phyloP scores from a whole-genome alignment of 169 alveolate species.

The Plasmodium chabaudi region DNA sequence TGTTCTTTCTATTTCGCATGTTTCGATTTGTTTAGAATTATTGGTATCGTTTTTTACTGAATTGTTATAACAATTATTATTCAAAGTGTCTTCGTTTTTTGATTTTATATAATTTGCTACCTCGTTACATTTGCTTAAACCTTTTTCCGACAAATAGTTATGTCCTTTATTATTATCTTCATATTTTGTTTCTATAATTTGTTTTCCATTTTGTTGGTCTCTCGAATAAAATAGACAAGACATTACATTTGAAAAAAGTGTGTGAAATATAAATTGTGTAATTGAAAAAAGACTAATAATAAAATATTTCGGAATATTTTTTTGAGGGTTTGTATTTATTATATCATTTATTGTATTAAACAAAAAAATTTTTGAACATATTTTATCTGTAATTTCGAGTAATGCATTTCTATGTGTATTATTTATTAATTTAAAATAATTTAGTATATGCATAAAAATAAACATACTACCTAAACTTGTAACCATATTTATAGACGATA shows the following conservation, averaged over 20 bases:
- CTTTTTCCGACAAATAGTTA: neutral
- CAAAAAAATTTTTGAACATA: conserved; percentile 35
- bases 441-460: conserved; percentile 33
- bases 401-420: conserved; percentile 25
- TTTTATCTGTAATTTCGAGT: conserved; percentile 34
- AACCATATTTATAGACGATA: conserved; percentile 9
- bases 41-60: too few relatives aligned
- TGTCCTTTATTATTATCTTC: neutral
- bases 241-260: conserved; percentile 5
- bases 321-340: conserved; percentile 3
- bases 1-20: neutral
- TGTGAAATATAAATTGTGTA: conserved; percentile 23
- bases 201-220: neutral
- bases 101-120: neutral
- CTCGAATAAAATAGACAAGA: conserved; percentile 20
- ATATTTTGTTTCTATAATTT: neutral
- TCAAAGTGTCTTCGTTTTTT: neutral
- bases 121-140: neutral
- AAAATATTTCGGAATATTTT: conserved; percentile 1
- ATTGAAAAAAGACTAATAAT: conserved; percentile 30
- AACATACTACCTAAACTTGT: conserved; percentile 29
- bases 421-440: conserved; percentile 16
- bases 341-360: conserved; percentile 63
- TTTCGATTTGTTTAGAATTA: neutral
- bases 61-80: neutral